phyloP scores from a whole-genome alignment of 2,329 filamentous ascomycete species.

The Coniochaeta hoffmannii region DNA sequence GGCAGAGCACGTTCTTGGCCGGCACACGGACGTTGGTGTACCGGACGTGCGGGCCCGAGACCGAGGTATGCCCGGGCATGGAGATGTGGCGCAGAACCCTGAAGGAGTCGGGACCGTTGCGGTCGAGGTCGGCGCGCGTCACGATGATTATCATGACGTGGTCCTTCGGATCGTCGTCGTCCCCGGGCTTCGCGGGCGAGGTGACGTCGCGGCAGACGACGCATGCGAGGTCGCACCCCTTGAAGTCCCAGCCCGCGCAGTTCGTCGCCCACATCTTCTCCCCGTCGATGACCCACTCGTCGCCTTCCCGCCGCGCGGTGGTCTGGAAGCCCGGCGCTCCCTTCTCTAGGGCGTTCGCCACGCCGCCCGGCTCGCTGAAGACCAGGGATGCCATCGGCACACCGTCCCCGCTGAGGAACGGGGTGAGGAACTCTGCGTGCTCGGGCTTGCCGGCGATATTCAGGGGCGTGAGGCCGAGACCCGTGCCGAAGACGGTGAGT shows the following conservation, averaged over 20 bases:
- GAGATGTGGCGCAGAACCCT: slow-evolving; percentile 36
- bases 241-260: slow-evolving; percentile 43
- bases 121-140: slow-evolving; percentile 36
- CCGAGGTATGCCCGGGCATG: slow-evolving; percentile 37
- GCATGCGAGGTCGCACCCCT: slow-evolving; percentile 43
- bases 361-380: slow-evolving; percentile 43
- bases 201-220: slow-evolving; percentile 38
- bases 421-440: slow-evolving; percentile 35
- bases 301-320: slow-evolving; percentile 37
- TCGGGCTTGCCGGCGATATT: slow-evolving; percentile 33
- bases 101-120: slow-evolving; percentile 34
- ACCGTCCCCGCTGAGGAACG: slow-evolving; percentile 36
- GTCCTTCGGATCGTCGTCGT: slow-evolving; percentile 14
- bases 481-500: slow-evolving; percentile 43
- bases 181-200: slow-evolving; percentile 4
- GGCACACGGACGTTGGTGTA: slow-evolving; percentile 42
- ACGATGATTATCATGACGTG: slow-evolving; percentile 40
- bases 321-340: slow-evolving; percentile 40
- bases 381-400: slow-evolving; percentile 42
- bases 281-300: slow-evolving; percentile 43
- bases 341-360: slow-evolving; percentile 43
- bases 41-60: slow-evolving; percentile 38
- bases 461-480: slow-evolving; percentile 43
- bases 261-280: slow-evolving; percentile 53
- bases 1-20: slow-evolving; percentile 34